Base-by-base conservation (phyloP, 164 flowering plant genomes). In the Nelumbo lutea region DNA sequence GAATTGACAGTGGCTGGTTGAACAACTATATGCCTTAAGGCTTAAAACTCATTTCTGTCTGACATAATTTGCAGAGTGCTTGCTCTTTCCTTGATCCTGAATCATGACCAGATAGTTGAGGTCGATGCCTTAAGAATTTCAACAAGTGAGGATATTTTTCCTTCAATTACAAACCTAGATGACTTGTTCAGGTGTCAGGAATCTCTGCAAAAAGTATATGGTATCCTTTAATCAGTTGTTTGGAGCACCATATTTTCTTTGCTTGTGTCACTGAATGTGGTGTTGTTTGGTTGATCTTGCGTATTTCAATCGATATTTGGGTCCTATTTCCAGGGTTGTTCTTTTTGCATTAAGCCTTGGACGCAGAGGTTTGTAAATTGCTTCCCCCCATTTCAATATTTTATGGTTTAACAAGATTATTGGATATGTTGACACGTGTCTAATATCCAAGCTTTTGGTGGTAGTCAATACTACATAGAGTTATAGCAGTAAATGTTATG, bases 11-110 rank as follows among this genome's bases (percentile, higher is more conserved):
- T 59, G 67, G 62, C 47, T 78, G 60, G 58, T 42, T 53, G 69
- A 64, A 60, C 61, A 68, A 43, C 69, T 51, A 50, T 59, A 11
- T 59, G 42, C 70, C 50, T 42, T 61, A 47, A 60, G 58, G 69
- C 59, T 50, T 65, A 64, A 68, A 73, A 62, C 79, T 82, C 59
- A 73, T 85, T 61, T 39, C 57, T 66, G 67, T 77, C 69, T 81
- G 74, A 65, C 76, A 65, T 69, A 82, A 80, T 74, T 73, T 83
- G 82, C 85, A 82, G 87, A 77, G 68, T 72, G 61, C 73, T 76
- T 75, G 78, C 82, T 65, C 79, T 75, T 75, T 74, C 69, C 66
- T 73, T 57, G 69, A 8, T 75, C 77, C 68, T 83, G 81, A 76
- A 74, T 77, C 81, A 76, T 77, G 84, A 77, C 66, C 67, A 64